phyloP scores from a whole-genome alignment of 768 basidiomycete species.

The Phylloporus rhodoxanthus region DNA sequence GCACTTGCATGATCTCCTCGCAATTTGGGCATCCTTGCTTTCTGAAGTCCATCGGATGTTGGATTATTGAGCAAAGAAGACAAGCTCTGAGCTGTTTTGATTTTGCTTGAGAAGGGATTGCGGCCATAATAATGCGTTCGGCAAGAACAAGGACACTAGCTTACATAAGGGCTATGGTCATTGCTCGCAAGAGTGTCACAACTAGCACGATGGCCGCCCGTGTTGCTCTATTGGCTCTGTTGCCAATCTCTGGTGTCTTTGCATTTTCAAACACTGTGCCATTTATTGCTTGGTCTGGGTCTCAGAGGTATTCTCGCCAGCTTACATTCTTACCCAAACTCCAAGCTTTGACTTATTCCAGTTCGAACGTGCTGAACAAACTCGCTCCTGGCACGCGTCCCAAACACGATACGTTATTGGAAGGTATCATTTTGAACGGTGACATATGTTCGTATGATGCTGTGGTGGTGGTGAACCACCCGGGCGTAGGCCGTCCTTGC shows the following conservation, averaged over 20 bases:
- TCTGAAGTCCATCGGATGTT: conserved; percentile 76
- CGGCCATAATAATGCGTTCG: conserved; percentile 24
- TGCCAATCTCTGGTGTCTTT: conserved; percentile 37
- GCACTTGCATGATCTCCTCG: conserved; percentile 88
- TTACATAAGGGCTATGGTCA: conserved; percentile 15
- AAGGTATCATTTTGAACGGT: conserved; percentile 38
- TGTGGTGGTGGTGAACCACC: conserved; percentile 63
- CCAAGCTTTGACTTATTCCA: conserved; percentile 19
- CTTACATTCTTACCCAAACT: neutral
- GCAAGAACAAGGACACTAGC: neutral
- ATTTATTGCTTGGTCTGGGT: conserved; percentile 62
- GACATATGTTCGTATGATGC: conserved; percentile 61
- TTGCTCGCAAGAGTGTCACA: neutral
- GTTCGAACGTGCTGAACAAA: conserved; percentile 44
- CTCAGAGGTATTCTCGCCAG: conserved; percentile 43
- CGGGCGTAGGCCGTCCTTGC: conserved; percentile 48
- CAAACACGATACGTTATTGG: conserved; percentile 34
- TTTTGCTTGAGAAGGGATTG: conserved; percentile 54
- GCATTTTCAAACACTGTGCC: conserved; percentile 63
- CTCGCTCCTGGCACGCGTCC: conserved; percentile 34
- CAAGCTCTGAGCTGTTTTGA: conserved; percentile 84
- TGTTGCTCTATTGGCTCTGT: conserved; percentile 38
- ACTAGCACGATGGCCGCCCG: conserved; percentile 38
- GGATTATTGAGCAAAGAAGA: conserved; percentile 88
- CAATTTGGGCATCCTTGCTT: conserved; percentile 93